These are phyloP conservation scores for Sutorius eximius DNA, from an alignment of 1,284 basidiomycete genomes.

Conservation along the genomic window DNA sequence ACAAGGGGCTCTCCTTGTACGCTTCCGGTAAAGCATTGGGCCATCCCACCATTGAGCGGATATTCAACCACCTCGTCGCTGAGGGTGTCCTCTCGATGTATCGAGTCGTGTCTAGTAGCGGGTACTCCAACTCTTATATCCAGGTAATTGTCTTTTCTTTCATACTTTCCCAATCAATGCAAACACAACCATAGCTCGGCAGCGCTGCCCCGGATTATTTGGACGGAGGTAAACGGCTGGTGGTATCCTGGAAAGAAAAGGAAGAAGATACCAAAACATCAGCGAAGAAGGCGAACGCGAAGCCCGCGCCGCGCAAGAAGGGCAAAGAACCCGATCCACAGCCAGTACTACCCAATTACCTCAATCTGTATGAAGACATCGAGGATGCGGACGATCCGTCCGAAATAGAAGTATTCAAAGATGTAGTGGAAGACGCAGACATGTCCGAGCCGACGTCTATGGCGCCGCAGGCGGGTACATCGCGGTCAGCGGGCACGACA, in stretches of 20 bases:
- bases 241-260: conserved; percentile 31
- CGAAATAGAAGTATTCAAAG: conserved; percentile 20
- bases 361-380: conserved; percentile 32
- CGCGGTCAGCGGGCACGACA: neutral
- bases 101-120: conserved; percentile 41
- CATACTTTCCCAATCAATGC: neutral
- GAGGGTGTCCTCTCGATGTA: conserved; percentile 41
- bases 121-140: conserved; percentile 31
- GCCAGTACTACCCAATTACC: neutral
- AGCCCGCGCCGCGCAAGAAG: conserved; percentile 17
- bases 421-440: conserved; percentile 10
- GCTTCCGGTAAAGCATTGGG: conserved; percentile 55
- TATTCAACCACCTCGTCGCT: conserved; percentile 52
- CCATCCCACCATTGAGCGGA: conserved; percentile 57
- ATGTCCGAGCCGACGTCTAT: conserved; percentile 5
- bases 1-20: conserved; percentile 49
- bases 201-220: conserved; percentile 26
- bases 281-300: conserved; percentile 24
- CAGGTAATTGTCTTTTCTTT: conserved; percentile 17
- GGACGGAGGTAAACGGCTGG: conserved; percentile 14
- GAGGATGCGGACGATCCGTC: conserved; percentile 28
- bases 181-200: conserved; percentile 24
- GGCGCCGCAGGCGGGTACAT: conserved; percentile 11
- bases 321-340: conserved; percentile 21
- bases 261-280: conserved; percentile 20